Evolutionary conservation across 2,329 filamentous ascomycete species (phyloP), one percentile per base, ranked within the genome.

Genomic region (Phialophora verrucosa): DNA sequence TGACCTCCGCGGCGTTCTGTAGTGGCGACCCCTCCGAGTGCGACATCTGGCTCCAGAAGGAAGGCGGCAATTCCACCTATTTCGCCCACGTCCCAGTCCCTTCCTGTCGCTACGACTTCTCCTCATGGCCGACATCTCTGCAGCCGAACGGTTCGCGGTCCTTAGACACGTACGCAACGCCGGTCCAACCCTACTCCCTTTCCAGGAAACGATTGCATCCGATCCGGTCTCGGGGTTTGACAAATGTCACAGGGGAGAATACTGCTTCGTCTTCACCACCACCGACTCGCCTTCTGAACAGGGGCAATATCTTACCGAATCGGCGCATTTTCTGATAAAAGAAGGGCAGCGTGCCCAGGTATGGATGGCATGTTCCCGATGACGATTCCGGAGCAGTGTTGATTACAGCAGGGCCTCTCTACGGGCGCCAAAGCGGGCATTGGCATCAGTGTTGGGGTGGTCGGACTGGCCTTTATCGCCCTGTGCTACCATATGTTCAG

Each of bases 11-110:
- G 17, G 17, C 38, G 20, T n/a, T 10, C 20, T 27, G 12, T 3
- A 58, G 56, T 29, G 56, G 35, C 17, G 56, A 58, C 38, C 56
- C 56, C 17, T 29, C 56, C 32, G 56, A 58, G 42, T 58, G 56
- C 32, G 56, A 58, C 42, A 47, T 58, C 42, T 58, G 56, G 56
- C 56, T 58, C 11, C 56, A 47, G 32, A 58, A 58, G 31, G 56
- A 58, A 29, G 56, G 56, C 35, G 56, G 35, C 6, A 35, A 58
- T n/a, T 23, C 35, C 35, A 58, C 35, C 2, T 58, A 58, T 44
- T 47, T 58, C 23, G 55, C 55, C 0, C 55, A 58, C 14, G 55
- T 58, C 4, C n/a, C n/a, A n/a, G 55, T 58, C 7, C 25, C 55
- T 25, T 11, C 55, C 2, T 58, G 55, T 35, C 55, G 38, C 12